A percentile compares a stretch with the other conserved stretches of the same genome.
Conservation (phyloP, 768 basidiomycete species). For the Imleria badia region DNA sequence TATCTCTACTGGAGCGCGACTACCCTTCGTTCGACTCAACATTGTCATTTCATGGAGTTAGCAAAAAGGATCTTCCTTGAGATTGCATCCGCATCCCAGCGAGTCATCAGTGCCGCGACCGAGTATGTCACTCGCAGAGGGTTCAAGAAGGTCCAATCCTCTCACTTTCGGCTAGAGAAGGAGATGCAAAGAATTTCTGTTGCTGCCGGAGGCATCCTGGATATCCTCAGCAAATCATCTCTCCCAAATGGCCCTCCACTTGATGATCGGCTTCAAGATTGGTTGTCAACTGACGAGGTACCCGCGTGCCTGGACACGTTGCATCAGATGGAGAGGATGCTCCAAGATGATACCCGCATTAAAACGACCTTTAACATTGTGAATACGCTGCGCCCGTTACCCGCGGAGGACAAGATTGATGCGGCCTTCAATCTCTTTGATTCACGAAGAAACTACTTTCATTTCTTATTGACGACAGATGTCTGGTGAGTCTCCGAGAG, state of each 20-base stretch:
- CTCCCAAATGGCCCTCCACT: not conserved
- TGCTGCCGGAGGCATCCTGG: not conserved
- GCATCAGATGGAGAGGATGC: constrained; percentile 6
- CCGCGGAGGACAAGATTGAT: constrained; percentile 6
- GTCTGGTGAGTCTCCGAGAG: constrained; percentile 2
- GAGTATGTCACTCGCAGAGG: not conserved
- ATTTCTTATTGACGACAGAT: constrained; percentile 8
- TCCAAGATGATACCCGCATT: not conserved
- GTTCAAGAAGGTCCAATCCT: not conserved
- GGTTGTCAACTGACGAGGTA: constrained; percentile 9
- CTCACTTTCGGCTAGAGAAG: constrained; percentile 14
- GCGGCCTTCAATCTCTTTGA: constrained; percentile 7
- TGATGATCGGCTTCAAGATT: constrained; percentile 10
- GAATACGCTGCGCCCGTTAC: not conserved
- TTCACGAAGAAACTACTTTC: constrained; percentile 1
- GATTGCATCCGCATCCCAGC: not conserved
- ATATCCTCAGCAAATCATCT: not conserved
- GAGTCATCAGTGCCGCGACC: not conserved
- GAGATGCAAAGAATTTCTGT: constrained; percentile 14
- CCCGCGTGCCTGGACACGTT: constrained; percentile 5
- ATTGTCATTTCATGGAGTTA: not conserved
- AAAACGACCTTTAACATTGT: not conserved
- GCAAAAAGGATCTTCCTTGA: not conserved
- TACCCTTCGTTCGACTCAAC: too few relatives aligned
- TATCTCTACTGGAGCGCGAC: too few relatives aligned